phyloP scores from a whole-genome alignment of 441 rosid species.

The Viola pubescens region DNA sequence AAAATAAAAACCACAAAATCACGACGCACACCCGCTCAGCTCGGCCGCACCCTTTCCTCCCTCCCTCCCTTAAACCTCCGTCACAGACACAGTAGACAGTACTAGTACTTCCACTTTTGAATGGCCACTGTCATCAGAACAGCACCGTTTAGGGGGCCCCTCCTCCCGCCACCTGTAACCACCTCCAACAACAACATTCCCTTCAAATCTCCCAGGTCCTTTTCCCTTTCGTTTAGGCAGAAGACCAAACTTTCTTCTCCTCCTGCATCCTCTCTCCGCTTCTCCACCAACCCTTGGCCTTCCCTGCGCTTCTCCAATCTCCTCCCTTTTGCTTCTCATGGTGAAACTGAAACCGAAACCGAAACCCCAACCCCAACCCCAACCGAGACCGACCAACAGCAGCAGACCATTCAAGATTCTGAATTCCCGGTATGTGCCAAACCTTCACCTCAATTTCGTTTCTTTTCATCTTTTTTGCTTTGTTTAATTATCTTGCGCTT shows the following conservation, averaged over 20 bases:
- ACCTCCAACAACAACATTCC: conserved; percentile 9
- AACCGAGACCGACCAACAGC: conserved; percentile 26
- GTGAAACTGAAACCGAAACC: conserved; percentile 44
- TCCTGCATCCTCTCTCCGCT: conserved; percentile 22
- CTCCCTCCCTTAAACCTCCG: no score
- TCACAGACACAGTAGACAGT: no score
- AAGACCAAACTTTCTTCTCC: conserved; percentile 16
- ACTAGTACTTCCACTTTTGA: background rate
- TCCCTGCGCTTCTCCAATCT: conserved; percentile 36
- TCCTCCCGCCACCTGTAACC: conserved; percentile 15
- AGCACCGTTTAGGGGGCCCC: conserved; percentile 35
- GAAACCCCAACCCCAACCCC: background rate
- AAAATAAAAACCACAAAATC: no score
- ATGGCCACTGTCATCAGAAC: conserved; percentile 74
- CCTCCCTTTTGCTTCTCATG: conserved; percentile 45
- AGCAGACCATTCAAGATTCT: conserved; percentile 43
- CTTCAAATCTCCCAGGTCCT: conserved; percentile 24
- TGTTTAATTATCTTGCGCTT: background rate
- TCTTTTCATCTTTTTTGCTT: background rate
- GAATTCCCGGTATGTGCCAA: conserved; percentile 46
- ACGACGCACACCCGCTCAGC: no score
- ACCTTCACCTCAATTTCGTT: background rate
- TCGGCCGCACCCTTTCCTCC: no score
- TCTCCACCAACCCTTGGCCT: conserved; percentile 16
- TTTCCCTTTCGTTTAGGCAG: conserved; percentile 33